Conservation (phyloP, 352 stramenopile species). For the Phytophthora hybrid region DNA sequence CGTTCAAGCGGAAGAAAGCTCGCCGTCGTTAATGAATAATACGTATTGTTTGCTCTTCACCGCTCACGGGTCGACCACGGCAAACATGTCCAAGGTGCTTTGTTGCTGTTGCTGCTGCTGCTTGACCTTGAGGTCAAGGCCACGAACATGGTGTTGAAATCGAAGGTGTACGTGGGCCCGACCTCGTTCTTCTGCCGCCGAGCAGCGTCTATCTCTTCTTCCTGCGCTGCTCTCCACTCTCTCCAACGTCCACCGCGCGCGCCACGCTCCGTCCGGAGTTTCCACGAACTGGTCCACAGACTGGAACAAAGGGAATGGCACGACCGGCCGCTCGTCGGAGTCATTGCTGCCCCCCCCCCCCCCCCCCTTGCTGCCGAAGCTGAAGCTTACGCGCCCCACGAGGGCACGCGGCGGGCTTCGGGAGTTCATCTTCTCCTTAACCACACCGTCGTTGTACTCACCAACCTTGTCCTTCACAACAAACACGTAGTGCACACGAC, state of each 20-base stretch:
- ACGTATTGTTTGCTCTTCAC: too few species aligned
- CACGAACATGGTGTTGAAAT: constrained; percentile 92
- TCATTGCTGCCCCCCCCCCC: too few species aligned
- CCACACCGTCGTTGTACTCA: constrained; percentile 35
- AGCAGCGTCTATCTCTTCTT: constrained; percentile 58
- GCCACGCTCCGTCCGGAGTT: constrained; percentile 58
- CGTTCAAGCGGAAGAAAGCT: too few species aligned
- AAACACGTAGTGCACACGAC: constrained; percentile 77
- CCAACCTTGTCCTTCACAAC: constrained; percentile 43
- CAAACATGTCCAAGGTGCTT: too few species aligned
- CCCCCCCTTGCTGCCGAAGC: too few species aligned
- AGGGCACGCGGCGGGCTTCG: constrained; percentile 38
- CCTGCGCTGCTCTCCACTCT: constrained; percentile 54
- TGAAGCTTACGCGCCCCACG: constrained; percentile 73
- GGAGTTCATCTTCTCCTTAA: constrained; percentile 23
- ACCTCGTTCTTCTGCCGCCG: constrained; percentile 60
- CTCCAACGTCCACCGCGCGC: constrained; percentile 68
- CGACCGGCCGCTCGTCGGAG: constrained; percentile 54
- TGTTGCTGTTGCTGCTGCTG: too few species aligned
- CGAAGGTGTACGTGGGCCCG: constrained; percentile 84
- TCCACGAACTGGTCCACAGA: constrained; percentile 84
- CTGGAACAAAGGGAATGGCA: constrained; percentile 83
- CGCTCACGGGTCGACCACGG: too few species aligned
- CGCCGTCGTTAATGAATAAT: too few species aligned
- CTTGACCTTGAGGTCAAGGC: too few species aligned